Evolutionary conservation across 1,139 yeast genomes (phyloP).

Genomic region (Saccharomycopsis hybrid): DNA sequence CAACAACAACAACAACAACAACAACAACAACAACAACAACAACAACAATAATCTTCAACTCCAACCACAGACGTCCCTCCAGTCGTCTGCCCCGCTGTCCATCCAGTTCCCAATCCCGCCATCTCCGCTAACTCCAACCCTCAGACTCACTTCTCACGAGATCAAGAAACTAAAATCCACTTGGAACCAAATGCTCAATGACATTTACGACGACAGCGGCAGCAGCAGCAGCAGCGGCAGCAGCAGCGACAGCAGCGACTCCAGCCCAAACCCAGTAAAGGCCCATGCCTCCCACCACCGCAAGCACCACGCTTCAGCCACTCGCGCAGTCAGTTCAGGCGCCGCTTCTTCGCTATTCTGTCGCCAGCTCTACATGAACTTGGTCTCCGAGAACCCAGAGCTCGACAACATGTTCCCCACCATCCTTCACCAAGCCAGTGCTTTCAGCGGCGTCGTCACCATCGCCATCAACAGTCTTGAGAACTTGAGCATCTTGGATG

Average conservation of each 20-base stretch:
- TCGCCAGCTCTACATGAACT: slow-evolving; percentile 47
- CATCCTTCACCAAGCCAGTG: slow-evolving; percentile 51
- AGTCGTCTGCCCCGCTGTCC: neutral
- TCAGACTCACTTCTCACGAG: slow-evolving; percentile 23
- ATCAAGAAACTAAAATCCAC: slow-evolving; percentile 27
- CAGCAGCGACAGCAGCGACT: slow-evolving; percentile 5
- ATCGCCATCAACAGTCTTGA: slow-evolving; percentile 39
- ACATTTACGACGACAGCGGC: slow-evolving; percentile 10
- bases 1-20: no score
- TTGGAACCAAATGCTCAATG: slow-evolving; percentile 25
- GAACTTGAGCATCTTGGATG: slow-evolving; percentile 38
- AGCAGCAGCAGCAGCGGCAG: neutral
- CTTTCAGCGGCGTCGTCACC: slow-evolving; percentile 63
- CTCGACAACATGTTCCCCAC: slow-evolving; percentile 46
- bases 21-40: no score
- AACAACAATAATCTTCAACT: no score
- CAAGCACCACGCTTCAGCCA: neutral
- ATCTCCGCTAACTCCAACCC: neutral
- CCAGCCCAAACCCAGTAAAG: neutral
- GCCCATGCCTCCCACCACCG: neutral
- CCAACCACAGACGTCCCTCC: neutral
- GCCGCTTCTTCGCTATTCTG: slow-evolving; percentile 39
- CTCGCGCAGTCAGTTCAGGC: slow-evolving; percentile 1
- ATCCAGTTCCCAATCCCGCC: slow-evolving; percentile 3
- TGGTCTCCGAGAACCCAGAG: slow-evolving; percentile 39